phyloP scores from a whole-genome alignment of 352 stramenopile species.

The Pythium guiyangense region DNA sequence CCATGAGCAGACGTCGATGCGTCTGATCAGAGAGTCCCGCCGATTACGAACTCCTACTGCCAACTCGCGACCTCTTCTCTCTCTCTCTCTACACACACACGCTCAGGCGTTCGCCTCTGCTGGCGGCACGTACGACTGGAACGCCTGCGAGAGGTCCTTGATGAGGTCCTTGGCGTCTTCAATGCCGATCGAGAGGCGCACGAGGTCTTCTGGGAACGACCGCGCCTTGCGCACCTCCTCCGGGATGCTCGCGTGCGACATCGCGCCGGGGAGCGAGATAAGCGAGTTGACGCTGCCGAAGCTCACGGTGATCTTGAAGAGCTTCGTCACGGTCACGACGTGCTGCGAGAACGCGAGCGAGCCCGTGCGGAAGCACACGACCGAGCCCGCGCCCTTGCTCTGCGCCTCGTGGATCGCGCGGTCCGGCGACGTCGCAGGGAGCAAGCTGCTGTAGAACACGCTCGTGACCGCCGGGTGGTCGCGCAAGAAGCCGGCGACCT shows the following conservation, averaged over 20 bases:
- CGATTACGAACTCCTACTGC: not conserved
- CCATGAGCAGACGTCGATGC: constrained; percentile 7
- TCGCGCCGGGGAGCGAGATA: constrained; percentile 89
- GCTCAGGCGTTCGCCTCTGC: constrained; percentile 1
- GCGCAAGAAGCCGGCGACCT: constrained; percentile 87
- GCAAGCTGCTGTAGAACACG: constrained; percentile 92
- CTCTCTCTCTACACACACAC: not conserved
- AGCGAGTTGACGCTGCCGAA: constrained; percentile 93
- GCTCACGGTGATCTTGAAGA: constrained; percentile 94
- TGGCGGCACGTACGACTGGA: constrained; percentile 72
- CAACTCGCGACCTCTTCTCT: not conserved
- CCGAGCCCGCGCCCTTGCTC: constrained; percentile 78
- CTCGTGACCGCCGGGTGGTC: constrained; percentile 77
- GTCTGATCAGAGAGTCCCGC: constrained; percentile 16
- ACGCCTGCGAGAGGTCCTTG: constrained; percentile 88
- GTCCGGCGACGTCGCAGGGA: constrained; percentile 50
- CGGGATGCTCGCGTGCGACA: constrained; percentile 95
- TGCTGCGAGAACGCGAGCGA: constrained; percentile 86
- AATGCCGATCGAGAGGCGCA: constrained; percentile 93
- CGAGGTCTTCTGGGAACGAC: constrained; percentile 91
- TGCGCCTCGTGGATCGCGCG: constrained; percentile 86
- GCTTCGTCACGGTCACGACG: constrained; percentile 88
- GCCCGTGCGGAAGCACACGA: constrained; percentile 89
- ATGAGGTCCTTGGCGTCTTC: constrained; percentile 94
- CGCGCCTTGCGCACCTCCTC: constrained; percentile 88